Evolutionary conservation across 345 rosid species (phyloP), one percentile per base, ranked within the genome.

Genomic region (Pseudoturritis turrita): DNA sequence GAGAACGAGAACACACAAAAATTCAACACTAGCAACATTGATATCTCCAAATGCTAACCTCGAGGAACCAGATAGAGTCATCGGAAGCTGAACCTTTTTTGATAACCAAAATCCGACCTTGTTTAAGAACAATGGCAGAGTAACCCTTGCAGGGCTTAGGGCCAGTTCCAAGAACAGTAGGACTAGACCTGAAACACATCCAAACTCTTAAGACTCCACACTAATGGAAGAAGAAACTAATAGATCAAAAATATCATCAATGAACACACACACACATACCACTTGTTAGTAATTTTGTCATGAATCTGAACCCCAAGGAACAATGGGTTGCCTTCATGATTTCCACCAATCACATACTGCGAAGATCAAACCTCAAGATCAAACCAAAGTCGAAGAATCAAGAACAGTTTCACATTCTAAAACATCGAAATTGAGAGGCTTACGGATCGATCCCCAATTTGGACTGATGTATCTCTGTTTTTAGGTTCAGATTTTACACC

Each of bases 11-110:
- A 22, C 23, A 25, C 46, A 14, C 2, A 2, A 7, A 57, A 29
- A 2, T 1, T 21, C 12, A 28, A 28, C 10, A 28, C 10, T 31
- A 33, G 3, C 23, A 25, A 35, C 51, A 51, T 7, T 7, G n/a
- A 19, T 70, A 37, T 39, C 65, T 68, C 68, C 59, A 36, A 78
- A 73, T 18, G 76, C 90, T 59, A 68, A 95, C 99, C 96, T 95
- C 99, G 6, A 95, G 97, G 81, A 95, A 95, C 96, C 96, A 95
- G 57, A 87, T 57, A 77, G 86, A 85, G 86, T 84, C 99, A 72
- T 82, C 88, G 17, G 87, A 71, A 37, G 79, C 68, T 21, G 96
- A 78, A 14, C 85, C 96, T 79, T 82, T 86, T 80, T 83, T 87
- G 69, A 95, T 81, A 53, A 91, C 79, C 79, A 95, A 73, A 23